Evolutionary conservation across 176 grass and related monocot genomes (phyloP).

Genomic region (Zoysia pacifica): DNA sequence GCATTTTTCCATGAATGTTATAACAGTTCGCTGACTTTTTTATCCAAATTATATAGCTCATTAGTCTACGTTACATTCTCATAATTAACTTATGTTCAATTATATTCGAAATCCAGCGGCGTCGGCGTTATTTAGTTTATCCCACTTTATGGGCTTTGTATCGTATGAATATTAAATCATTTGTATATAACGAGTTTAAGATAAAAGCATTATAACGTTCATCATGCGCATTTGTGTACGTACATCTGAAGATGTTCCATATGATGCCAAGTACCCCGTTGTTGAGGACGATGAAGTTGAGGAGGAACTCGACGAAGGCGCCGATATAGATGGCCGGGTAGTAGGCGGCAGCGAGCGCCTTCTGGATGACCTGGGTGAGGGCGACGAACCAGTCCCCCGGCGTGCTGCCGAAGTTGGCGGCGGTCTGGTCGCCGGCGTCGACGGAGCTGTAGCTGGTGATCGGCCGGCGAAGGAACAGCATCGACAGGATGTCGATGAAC

Average conservation of each 20-base stretch:
- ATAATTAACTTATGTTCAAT: not conserved
- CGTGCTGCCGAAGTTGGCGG: conserved; percentile 13
- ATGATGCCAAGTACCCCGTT: conserved; percentile 59
- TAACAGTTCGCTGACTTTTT: not conserved
- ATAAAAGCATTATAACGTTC: not conserved
- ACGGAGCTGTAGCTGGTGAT: conserved; percentile 46
- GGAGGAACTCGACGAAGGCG: conserved; percentile 42
- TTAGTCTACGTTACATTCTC: not conserved
- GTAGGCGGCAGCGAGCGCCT: conserved; percentile 30
- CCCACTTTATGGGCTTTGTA: not conserved
- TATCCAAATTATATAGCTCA: not conserved
- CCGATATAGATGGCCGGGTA: conserved; percentile 40
- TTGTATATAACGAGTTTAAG: not conserved
- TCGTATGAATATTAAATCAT: not conserved
- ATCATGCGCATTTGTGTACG: not conserved
- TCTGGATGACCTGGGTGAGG: conserved; percentile 44
- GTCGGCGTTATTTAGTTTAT: not conserved
- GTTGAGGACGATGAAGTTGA: conserved; percentile 68
- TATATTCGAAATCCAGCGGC: not conserved
- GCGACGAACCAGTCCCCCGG: conserved; percentile 42
- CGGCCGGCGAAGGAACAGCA: conserved; percentile 47
- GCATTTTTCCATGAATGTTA: not conserved
- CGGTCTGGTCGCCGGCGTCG: conserved; percentile 38
- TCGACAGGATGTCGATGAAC: conserved; percentile 58
- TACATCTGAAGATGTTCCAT: conserved; percentile 43